Evolutionary conservation across 2,329 filamentous ascomycete genomes (phyloP), one percentile per base, ranked within the genome.

Genomic region (Metarhizium humberi): DNA sequence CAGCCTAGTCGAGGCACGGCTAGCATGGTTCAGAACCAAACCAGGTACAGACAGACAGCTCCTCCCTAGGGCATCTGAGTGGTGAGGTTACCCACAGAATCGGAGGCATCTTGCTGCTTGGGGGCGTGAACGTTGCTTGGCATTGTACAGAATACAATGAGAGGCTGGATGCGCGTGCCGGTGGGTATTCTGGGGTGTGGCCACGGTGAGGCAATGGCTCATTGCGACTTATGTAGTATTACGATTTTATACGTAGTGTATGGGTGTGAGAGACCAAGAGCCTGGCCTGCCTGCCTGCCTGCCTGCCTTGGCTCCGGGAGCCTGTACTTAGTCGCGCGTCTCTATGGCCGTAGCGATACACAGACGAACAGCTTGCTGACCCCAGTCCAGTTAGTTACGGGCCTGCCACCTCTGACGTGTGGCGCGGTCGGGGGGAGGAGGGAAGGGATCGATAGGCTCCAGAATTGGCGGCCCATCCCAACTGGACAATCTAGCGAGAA

Each of bases 341-440:
- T 43, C 40, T n/a, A 16, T 43, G 3, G 6, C 40, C 40, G 6
- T 13, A 36, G 34, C 34, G 34, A 36, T 36, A 13, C 34, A 36
- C 8, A 8, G 38, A 40, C 30, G 6, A 53, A 13, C 57, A 55
- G 58, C 32, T 16, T 38, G 49, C 11, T 30, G 16, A 61, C 60
- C 60, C 56, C 50, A 59, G 56, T 63, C 63, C 61, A 14, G 8
- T 16, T 40, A 40, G 32, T 34, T 34, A 34, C 10, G 32, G 10
- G 32, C 32, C 32, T 34, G 32, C 32, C 32, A 34, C 32, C 32
- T 34, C 42, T 45, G 42, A 16, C 42, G 42, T 20, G 42, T 45
- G 42, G 63, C 63, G 64, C 68, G 66, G 66, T 60, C 32, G 32
- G 63, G 63, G 61, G 59, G 61, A 60, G 59, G 61, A 60, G 52